Evolutionary conservation across 129 eudicot species (phyloP).

Genomic region (Oenanthe sinensis): DNA sequence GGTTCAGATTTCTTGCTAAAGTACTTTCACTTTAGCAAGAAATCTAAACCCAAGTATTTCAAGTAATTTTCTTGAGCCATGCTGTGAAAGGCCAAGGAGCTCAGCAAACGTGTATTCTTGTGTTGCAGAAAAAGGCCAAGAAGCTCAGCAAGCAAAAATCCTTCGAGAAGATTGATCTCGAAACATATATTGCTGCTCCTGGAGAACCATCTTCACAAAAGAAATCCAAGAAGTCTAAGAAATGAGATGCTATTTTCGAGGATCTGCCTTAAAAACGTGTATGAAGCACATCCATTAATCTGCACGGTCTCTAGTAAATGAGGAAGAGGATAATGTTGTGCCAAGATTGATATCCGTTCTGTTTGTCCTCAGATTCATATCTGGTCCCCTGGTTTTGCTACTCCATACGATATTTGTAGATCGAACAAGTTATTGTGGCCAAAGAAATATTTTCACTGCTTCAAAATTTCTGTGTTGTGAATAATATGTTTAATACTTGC

Average conservation of each 20-base stretch:
- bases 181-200: constrained; percentile 50
- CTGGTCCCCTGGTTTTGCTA: neutral
- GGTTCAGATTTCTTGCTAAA: neutral
- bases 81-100: neutral
- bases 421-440: neutral
- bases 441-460: neutral
- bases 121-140: constrained; percentile 68
- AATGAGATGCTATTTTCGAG: neutral
- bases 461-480: neutral
- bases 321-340: neutral
- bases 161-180: constrained; percentile 43
- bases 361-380: neutral
- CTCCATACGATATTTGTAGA: neutral
- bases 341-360: neutral
- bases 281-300: neutral
- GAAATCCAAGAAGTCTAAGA: constrained; percentile 24
- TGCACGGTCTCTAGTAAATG: neutral
- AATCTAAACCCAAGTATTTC: too few species aligned
- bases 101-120: neutral
- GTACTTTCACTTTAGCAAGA: too few species aligned
- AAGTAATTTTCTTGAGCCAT: too few species aligned
- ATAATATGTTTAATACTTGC: too few species aligned
- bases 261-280: neutral
- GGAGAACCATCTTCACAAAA: constrained; percentile 32
- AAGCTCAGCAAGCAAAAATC: constrained; percentile 48